Conservation (phyloP, 2,329 filamentous ascomycete genomes). For the Fusarium goolgardi region DNA sequence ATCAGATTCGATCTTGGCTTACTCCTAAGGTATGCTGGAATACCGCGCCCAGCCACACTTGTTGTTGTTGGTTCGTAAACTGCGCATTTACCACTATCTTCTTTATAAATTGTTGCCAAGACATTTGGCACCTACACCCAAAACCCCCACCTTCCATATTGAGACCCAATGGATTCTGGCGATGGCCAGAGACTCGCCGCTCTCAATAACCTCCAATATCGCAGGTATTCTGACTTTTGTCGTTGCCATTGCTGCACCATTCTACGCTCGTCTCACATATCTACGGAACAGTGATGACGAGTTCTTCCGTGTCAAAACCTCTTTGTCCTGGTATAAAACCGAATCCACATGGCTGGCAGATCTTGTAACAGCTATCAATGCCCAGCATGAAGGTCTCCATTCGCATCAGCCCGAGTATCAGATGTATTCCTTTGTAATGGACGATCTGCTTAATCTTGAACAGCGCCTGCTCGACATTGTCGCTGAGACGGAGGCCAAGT, state of each 20-base stretch:
- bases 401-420: conserved; percentile 54
- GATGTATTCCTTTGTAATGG: conserved; percentile 62
- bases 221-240: conserved; percentile 61
- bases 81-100: background rate
- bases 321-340: conserved; percentile 62
- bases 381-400: conserved; percentile 42
- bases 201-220: conserved; percentile 58
- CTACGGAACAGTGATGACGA: conserved; percentile 60
- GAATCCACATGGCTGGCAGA: conserved; percentile 60
- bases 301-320: conserved; percentile 61
- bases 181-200: conserved; percentile 54
- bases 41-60: too few relatives aligned
- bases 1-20: conserved; percentile 2
- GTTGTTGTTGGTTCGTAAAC: background rate
- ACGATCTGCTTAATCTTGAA: conserved; percentile 58
- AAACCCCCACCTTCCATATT: background rate
- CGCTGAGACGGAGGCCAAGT: conserved; percentile 55
- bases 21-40: background rate
- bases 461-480: conserved; percentile 59
- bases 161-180: conserved; percentile 42
- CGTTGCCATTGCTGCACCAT: conserved; percentile 57
- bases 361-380: conserved; percentile 51
- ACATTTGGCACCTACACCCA: too few relatives aligned
- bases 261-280: conserved; percentile 59
- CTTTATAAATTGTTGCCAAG: background rate